phyloP scores from a whole-genome alignment of 805 yeast genomes.

The Candida cerambycidarum region DNA sequence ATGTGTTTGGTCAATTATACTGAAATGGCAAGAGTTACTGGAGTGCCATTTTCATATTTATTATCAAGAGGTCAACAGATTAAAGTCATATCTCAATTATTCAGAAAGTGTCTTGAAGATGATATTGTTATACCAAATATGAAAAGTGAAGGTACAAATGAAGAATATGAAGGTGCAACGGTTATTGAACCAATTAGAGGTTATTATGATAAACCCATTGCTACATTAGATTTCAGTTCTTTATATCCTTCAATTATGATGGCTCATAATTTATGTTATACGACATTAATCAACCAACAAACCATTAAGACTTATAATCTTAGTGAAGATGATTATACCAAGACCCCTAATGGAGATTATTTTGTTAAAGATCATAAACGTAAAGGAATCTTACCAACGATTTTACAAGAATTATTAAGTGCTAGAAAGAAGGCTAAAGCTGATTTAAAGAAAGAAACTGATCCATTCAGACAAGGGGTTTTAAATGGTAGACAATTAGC shows the following conservation, averaged over 20 bases:
- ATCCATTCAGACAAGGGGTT: slow-evolving; percentile 91
- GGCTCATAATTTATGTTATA: slow-evolving; percentile 97
- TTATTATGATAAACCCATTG: slow-evolving; percentile 94
- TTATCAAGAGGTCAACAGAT: slow-evolving; percentile 95
- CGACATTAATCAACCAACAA: slow-evolving; percentile 73
- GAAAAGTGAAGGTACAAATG: slow-evolving; percentile 75
- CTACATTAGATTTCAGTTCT: slow-evolving; percentile 96
- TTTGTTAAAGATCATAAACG: slow-evolving; percentile 71
- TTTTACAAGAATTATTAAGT: slow-evolving; percentile 78
- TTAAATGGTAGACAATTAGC: slow-evolving; percentile 97
- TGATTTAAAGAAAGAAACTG: slow-evolving; percentile 88
- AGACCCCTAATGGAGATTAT: slow-evolving; percentile 89
- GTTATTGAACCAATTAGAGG: slow-evolving; percentile 97
- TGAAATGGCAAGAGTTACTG: slow-evolving; percentile 99
- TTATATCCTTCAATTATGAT: slow-evolving; percentile 98
- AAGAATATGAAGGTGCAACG: slow-evolving; percentile 98
- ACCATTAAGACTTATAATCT: slow-evolving; percentile 66
- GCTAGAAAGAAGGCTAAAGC: slow-evolving; percentile 94
- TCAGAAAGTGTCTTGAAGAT: slow-evolving; percentile 85
- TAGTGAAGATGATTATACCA: slow-evolving; percentile 72
- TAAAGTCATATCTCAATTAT: slow-evolving; percentile 92
- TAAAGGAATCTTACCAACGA: slow-evolving; percentile 88
- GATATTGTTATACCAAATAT: slow-evolving; percentile 90
- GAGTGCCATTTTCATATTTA: slow-evolving; percentile 92
- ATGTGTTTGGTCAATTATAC: slow-evolving; percentile 97